Percentiles rank a stretch among this genome's conserved stretches.
Conservation (phyloP, 257 asterid species). For the Mentha longifolia region DNA sequence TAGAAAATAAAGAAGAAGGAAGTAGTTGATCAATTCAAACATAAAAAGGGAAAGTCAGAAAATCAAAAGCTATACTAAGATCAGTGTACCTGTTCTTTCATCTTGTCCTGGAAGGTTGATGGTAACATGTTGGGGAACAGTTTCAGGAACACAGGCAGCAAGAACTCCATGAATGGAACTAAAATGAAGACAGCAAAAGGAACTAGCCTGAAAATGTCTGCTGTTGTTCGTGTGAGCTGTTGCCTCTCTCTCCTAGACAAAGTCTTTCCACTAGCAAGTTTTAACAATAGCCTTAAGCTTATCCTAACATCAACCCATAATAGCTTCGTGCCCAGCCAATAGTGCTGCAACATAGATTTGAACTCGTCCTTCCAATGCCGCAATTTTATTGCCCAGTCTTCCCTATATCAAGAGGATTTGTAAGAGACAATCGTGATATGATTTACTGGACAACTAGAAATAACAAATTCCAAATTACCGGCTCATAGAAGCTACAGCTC, state of each 20-base stretch:
- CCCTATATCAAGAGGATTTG: slow-evolving; percentile 51
- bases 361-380: slow-evolving; percentile 75
- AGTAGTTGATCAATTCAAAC: slow-evolving; percentile 22
- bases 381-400: slow-evolving; percentile 82
- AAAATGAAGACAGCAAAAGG: slow-evolving; percentile 92
- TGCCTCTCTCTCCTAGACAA: slow-evolving; percentile 97
- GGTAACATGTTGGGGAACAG: slow-evolving; percentile 97
- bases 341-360: slow-evolving; percentile 87
- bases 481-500: slow-evolving; percentile 94
- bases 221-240: slow-evolving; percentile 94
- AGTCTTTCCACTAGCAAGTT: slow-evolving; percentile 86
- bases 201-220: slow-evolving; percentile 96
- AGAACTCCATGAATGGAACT: slow-evolving; percentile 97
- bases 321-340: slow-evolving; percentile 92
- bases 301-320: slow-evolving; percentile 95
- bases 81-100: slow-evolving; percentile 88
- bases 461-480: slow-evolving; percentile 50
- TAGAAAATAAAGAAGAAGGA: neutral
- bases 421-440: slow-evolving; percentile 31
- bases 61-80: slow-evolving; percentile 20
- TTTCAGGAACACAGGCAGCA: slow-evolving; percentile 91
- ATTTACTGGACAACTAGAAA: slow-evolving; percentile 31
- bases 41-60: slow-evolving; percentile 4
- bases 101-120: slow-evolving; percentile 98
- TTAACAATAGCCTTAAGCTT: slow-evolving; percentile 76